Percentiles rank a stretch among this genome's conserved stretches.
Evolutionary conservation across 768 basidiomycete genomes (phyloP).

Genomic region (Lyophyllum decastes): DNA sequence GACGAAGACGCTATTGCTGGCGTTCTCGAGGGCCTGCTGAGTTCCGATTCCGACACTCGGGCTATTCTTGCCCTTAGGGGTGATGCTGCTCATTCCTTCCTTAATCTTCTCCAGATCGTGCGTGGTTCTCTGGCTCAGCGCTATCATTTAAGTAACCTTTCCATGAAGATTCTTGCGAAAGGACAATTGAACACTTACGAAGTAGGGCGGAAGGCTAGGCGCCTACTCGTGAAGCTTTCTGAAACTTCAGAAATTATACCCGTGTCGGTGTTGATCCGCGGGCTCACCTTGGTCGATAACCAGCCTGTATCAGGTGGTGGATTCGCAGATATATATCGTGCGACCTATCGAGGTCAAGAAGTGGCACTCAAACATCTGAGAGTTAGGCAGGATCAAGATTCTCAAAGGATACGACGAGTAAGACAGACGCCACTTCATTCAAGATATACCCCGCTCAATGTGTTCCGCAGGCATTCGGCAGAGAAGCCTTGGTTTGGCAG

Average conservation of each 20-base stretch:
- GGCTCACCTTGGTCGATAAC: slow-evolving; percentile 11
- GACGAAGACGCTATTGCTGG: slow-evolving; percentile 19
- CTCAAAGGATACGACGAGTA: slow-evolving; percentile 15
- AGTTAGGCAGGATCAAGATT: slow-evolving; percentile 19
- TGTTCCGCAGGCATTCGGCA: slow-evolving; percentile 22
- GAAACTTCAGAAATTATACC: slow-evolving; percentile 20
- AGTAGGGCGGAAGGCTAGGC: slow-evolving; percentile 12
- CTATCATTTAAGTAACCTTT: not conserved
- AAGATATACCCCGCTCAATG: not conserved
- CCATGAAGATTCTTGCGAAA: slow-evolving; percentile 14
- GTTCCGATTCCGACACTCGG: slow-evolving; percentile 13
- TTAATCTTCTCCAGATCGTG: slow-evolving; percentile 22
- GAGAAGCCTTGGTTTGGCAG: slow-evolving; percentile 29
- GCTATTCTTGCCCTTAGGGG: slow-evolving; percentile 13
- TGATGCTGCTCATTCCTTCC: slow-evolving; percentile 17
- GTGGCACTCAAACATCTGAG: slow-evolving; percentile 18
- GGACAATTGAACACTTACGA: slow-evolving; percentile 13
- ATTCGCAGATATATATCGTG: slow-evolving; percentile 20
- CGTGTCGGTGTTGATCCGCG: slow-evolving; percentile 16
- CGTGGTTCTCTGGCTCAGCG: not conserved
- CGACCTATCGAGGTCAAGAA: slow-evolving; percentile 17
- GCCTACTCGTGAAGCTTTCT: slow-evolving; percentile 19
- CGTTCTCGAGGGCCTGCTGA: slow-evolving; percentile 13
- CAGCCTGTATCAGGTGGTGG: slow-evolving; percentile 19
- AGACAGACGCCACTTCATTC: not conserved